Base-by-base conservation (phyloP, 176 grass and related monocot genomes). In the Zoysia pacifica region DNA sequence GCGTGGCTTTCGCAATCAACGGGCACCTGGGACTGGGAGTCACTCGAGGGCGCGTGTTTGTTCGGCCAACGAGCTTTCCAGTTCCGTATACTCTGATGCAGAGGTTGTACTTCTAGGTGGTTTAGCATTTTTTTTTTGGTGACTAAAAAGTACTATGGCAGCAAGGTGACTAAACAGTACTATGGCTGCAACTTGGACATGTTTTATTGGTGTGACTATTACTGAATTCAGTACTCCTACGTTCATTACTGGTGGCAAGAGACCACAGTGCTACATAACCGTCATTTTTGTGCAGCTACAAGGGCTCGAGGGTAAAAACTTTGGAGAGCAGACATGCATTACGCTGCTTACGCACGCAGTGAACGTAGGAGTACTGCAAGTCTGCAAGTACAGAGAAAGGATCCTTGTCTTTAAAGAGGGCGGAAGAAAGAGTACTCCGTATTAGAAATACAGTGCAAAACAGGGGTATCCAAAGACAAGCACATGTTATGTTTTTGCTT, bases 191-290 rank as follows among this genome's bases (percentile, higher is more conserved):
- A n/a, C n/a, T 66, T 28, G 42, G 49, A 59, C 73, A 52, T 72
- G 52, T 85, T 76, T 82, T 89, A 60, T 81, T 85, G 78, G 72
- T 72, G 43, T 65, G 72, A 79, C 81, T 70, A 80, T 84, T 13
- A 60, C 78, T 73, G 12, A 7, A 28, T 38, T 83, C 44, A 41
- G 78, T 69, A 67, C 75, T 50, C 48, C 28, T 28, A 28, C 28
- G 28, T 28, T 28, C 28, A 28, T 72, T 78, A 9, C 15, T 64
- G 19, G 36, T 51, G 48, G 19, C 72, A 73, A 18, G 28, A 28
- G 28, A 28, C 28, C 28, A 28, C 19, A 15, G 7, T 48, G 79
- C 19, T 37, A 70, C 75, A 39, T 44, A 20, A 43, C 39, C 14
- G 19, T 58, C 45, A 69, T 48, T 48, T 82, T 58, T 42, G 11